These are phyloP conservation scores for Colletotrichum incanum DNA, from an alignment of 2,329 filamentous ascomycete genomes.

Conservation along the genomic window DNA sequence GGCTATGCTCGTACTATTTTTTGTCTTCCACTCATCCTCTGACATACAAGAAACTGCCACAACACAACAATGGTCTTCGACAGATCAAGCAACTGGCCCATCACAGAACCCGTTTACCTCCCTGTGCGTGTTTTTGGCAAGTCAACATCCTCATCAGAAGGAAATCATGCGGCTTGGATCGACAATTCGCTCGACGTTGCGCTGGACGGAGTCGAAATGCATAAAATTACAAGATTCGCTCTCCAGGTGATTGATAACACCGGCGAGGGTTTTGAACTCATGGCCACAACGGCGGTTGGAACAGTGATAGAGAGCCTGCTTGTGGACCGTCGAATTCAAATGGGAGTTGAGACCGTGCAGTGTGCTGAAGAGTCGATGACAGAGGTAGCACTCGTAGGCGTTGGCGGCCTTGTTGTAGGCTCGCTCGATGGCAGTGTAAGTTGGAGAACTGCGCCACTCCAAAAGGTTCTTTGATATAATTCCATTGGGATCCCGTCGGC, in stretches of 20 bases:
- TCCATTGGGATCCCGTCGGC: constrained; percentile 62
- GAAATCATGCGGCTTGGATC: constrained; percentile 25
- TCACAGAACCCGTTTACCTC: neutral
- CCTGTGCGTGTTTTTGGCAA: no score
- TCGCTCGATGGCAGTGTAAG: constrained; percentile 55
- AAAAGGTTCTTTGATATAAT: constrained; percentile 67
- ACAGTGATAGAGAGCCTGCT: constrained; percentile 58
- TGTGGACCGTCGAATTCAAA: constrained; percentile 65
- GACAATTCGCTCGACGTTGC: constrained; percentile 20
- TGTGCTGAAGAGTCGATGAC: constrained; percentile 59
- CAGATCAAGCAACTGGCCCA: neutral
- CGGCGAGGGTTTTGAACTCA: constrained; percentile 59
- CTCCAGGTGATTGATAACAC: constrained; percentile 60
- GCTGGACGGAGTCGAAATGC: constrained; percentile 56
- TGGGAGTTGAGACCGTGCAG: constrained; percentile 64
- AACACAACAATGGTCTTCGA: neutral
- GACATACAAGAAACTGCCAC: neutral
- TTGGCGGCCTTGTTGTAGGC: constrained; percentile 60
- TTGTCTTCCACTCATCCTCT: no score
- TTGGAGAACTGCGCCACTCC: constrained; percentile 57
- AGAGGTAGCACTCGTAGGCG: constrained; percentile 69
- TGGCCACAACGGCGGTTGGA: constrained; percentile 52
- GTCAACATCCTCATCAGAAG: neutral
- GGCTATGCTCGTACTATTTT: neutral
- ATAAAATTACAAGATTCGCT: constrained; percentile 59